Evolutionary conservation across 83 land plant species (phyloP), one percentile per base, ranked within the genome.

Genomic region (Diphasiastrum complanatum): DNA sequence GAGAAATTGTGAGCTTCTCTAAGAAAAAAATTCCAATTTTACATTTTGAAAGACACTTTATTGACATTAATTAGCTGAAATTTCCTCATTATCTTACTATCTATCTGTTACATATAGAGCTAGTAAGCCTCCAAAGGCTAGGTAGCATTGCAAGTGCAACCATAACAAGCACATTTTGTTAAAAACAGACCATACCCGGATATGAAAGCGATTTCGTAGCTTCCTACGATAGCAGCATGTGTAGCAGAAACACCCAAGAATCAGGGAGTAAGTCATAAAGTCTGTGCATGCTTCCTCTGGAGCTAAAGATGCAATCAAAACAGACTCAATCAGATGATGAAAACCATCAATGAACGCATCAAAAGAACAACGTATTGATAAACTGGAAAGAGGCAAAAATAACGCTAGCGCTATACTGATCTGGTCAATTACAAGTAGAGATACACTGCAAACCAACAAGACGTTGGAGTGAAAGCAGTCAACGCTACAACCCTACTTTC

Each of bases 181-280:
- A n/a, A 67, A 38, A 23, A 35, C 35, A 45, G 1, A 12, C 62
- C 29, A 32, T 78, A 91, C 97, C 75, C 70, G 68, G 52, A 91
- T 91, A 67, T 84, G 82, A 54, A 80, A 83, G 40, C 52, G 74
- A 47, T 79, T 73, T 10, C 97, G 82, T 22, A 91, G 81, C 68
- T 82, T 84, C 46, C 89, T 75, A 47, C 97, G 80, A 43, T 79
- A 33, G 34, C 93, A 86, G 65, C 92, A 84, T 14, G 97, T 91
- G 71, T 84, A 86, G 61, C 87, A 91, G 63, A 78, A 91, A 73
- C 97, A 91, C 1, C 86, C 77, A 1, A 84, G 58, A 46, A 87
- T 57, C 64, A 91, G 46, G 4, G 97, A 77, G 57, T 91, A 87
- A 46, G 83, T 86, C 81, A 85, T 77, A 71, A 85, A 57, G 5